Evolutionary conservation across 1,284 basidiomycete species (phyloP).

Genomic region (Tetrapyrgos nigripes): DNA sequence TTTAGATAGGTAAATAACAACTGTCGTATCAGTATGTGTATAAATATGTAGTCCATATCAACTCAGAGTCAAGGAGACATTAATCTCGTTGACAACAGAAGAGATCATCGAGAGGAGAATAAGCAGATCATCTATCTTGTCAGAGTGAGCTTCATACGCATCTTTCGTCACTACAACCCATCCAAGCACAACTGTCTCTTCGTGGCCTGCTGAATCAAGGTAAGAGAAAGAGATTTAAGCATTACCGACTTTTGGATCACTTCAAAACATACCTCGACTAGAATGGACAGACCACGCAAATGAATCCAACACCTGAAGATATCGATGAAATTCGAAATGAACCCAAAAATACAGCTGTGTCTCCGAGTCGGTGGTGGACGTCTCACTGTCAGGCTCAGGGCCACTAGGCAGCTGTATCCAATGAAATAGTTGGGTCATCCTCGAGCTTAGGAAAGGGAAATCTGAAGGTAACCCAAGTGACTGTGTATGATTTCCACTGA

Average conservation of each 20-base stretch:
- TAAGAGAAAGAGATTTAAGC: not conserved
- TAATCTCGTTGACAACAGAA: not conserved
- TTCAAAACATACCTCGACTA: not conserved
- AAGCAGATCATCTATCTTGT: not conserved
- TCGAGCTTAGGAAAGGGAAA: not conserved
- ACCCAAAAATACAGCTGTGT: not conserved
- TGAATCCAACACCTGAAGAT: not conserved
- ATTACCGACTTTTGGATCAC: not conserved
- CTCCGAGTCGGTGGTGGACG: no score
- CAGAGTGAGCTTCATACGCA: not conserved
- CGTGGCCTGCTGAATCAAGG: not conserved
- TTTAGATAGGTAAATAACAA: no score
- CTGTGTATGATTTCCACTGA: not conserved
- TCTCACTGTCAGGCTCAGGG: not conserved
- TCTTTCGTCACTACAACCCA: not conserved
- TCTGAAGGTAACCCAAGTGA: not conserved
- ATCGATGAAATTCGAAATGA: not conserved
- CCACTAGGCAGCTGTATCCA: not conserved
- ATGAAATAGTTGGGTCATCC: not conserved
- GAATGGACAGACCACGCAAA: not conserved
- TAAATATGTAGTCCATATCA: no score
- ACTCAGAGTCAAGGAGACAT: no score
- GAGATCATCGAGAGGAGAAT: not conserved
- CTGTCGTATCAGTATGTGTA: no score
- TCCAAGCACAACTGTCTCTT: not conserved